Conservation (phyloP, 2,329 filamentous ascomycete species). For the Zelopaecilomyces penicillatus region DNA sequence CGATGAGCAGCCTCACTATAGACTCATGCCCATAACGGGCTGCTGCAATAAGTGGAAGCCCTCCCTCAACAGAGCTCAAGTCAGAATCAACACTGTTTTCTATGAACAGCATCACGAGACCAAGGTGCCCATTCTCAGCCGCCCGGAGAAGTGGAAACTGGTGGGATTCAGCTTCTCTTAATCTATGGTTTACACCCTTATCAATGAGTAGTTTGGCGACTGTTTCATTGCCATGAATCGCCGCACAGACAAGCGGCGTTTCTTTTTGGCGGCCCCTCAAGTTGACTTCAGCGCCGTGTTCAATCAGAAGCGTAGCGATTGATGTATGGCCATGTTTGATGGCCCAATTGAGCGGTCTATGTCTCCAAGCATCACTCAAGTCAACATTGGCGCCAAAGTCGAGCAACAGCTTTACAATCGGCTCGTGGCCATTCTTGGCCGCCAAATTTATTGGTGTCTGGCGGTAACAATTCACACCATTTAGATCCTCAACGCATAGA, state of each 20-base stretch:
- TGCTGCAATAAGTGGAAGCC: background rate
- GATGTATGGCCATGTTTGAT: background rate
- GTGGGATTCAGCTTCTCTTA: background rate
- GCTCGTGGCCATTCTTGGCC: background rate
- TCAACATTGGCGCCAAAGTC: constrained; percentile 1
- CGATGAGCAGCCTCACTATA: background rate
- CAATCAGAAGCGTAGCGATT: background rate
- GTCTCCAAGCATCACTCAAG: background rate
- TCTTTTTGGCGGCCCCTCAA: background rate
- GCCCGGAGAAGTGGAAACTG: background rate
- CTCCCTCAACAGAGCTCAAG: background rate
- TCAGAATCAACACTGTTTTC: background rate
- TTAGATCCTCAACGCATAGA: background rate
- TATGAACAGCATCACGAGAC: background rate
- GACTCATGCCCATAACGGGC: background rate
- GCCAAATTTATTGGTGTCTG: background rate
- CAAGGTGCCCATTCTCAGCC: background rate
- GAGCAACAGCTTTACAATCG: constrained; percentile 1
- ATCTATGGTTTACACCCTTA: background rate
- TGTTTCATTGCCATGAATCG: background rate
- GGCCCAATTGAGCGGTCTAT: background rate
- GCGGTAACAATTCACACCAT: background rate
- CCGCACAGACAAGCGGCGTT: background rate
- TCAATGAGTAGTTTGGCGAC: constrained; percentile 1
- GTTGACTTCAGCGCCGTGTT: too few relatives aligned